Conservation (phyloP, 129 eudicot species). For the Artemisia tridentata region DNA sequence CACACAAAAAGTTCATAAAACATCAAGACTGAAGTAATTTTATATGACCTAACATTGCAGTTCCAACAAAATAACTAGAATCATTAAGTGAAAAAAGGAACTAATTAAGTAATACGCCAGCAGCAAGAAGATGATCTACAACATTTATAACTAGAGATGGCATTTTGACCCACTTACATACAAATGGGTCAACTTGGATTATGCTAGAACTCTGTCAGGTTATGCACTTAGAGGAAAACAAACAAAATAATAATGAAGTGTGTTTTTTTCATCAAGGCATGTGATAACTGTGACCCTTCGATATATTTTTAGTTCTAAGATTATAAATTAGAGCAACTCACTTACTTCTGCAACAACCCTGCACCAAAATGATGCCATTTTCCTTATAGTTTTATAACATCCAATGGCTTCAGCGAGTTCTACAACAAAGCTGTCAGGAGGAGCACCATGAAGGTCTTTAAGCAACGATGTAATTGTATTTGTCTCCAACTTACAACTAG, state of each 20-base stretch:
- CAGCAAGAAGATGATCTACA: not conserved
- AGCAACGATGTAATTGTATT: constrained; percentile 47
- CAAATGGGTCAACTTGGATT: not conserved
- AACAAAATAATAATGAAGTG: not conserved
- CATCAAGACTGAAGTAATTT: not conserved
- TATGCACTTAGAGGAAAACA: not conserved
- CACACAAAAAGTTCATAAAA: constrained; percentile 26
- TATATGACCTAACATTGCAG: not conserved
- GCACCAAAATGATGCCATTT: constrained; percentile 78
- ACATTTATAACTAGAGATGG: not conserved
- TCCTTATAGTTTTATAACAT: constrained; percentile 69
- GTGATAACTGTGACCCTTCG: not conserved
- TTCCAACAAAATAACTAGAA: not conserved
- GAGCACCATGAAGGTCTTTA: constrained; percentile 87
- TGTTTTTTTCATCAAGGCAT: not conserved
- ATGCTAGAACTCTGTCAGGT: not conserved
- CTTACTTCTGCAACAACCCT: constrained; percentile 88
- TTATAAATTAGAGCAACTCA: constrained; percentile 17
- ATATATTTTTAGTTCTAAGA: constrained; percentile 2
- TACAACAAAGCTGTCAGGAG: constrained; percentile 73
- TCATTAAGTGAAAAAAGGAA: not conserved
- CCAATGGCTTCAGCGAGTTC: constrained; percentile 89
- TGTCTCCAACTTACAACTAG: constrained; percentile 39
- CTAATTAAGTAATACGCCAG: not conserved
- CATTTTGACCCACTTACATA: not conserved